A percentile compares a stretch with the other conserved stretches of the same genome.
These are phyloP conservation scores for Endothia cerciana DNA, from an alignment of 2,329 filamentous ascomycete species.

Conservation along the genomic window DNA sequence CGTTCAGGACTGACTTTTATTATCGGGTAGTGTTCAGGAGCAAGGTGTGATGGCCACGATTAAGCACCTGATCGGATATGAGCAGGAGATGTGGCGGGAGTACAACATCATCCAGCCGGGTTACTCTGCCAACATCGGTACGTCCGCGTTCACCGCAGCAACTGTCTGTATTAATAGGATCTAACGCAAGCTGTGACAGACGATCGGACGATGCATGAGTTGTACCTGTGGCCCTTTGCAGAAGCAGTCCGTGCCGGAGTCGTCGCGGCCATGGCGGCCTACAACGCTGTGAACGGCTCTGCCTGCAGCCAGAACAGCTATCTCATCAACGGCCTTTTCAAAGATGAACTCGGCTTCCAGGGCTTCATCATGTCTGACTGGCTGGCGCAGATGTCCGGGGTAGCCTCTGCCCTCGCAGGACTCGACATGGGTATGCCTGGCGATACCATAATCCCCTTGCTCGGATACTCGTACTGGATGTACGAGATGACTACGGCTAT, in stretches of 20 bases:
- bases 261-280: constrained; percentile 67
- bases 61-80: constrained; percentile 76
- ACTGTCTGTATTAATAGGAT: background rate
- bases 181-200: constrained; percentile 43
- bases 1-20: constrained; percentile 4
- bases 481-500: constrained; percentile 58
- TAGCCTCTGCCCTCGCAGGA: constrained; percentile 73
- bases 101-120: constrained; percentile 55
- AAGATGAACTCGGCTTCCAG: constrained; percentile 80
- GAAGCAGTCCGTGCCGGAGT: constrained; percentile 72
- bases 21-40: constrained; percentile 63
- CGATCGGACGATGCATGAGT: constrained; percentile 74
- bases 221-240: constrained; percentile 79
- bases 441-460: constrained; percentile 60
- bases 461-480: constrained; percentile 58
- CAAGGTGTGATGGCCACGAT: constrained; percentile 82
- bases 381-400: constrained; percentile 76
- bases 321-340: constrained; percentile 74
- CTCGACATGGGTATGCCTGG: constrained; percentile 67
- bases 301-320: constrained; percentile 81
- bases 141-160: constrained; percentile 55
- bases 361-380: constrained; percentile 84
- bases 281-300: constrained; percentile 76
- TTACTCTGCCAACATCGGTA: constrained; percentile 59
- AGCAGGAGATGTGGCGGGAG: constrained; percentile 70